Conservation (phyloP, 164 flowering plant genomes). For the Kingdonia uniflora region DNA sequence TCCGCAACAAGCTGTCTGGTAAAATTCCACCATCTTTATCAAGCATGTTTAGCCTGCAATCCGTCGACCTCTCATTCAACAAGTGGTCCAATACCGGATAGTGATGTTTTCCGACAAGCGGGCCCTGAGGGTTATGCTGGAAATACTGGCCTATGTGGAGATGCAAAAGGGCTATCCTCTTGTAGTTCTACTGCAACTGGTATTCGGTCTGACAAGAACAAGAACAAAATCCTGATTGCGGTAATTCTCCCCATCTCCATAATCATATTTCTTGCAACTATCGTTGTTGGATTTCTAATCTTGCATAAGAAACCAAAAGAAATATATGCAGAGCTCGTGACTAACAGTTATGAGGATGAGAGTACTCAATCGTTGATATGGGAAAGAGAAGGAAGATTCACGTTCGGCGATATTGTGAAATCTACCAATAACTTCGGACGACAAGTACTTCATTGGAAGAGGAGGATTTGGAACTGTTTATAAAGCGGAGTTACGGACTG, state of each 20-base stretch:
- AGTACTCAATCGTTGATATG: constrained; percentile 25
- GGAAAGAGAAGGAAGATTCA: constrained; percentile 42
- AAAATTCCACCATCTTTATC: constrained; percentile 26
- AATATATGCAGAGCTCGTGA: constrained; percentile 14
- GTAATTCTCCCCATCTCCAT: constrained; percentile 22
- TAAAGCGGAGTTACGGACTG: constrained; percentile 31
- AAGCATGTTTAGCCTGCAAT: constrained; percentile 18
- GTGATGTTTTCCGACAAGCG: constrained; percentile 10
- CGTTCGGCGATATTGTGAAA: constrained; percentile 32
- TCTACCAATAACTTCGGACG: constrained; percentile 46
- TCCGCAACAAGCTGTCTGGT: constrained; percentile 43
- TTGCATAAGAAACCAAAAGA: constrained; percentile 5
- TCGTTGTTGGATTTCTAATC: constrained; percentile 9
- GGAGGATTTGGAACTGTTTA: constrained; percentile 64
- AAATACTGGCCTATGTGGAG: constrained; percentile 34
- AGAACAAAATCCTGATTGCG: constrained; percentile 19
- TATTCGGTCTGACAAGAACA: constrained; percentile 2
- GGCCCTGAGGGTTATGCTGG: constrained; percentile 1
- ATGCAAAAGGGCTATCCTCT: constrained; percentile 20
- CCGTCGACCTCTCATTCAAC: constrained; percentile 45
- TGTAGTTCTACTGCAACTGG: constrained; percentile 10
- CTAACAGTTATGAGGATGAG: background rate
- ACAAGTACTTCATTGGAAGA: constrained; percentile 40
- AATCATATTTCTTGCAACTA: constrained; percentile 7
- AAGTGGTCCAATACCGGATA: constrained; percentile 32